Percentiles rank a stretch among this genome's conserved stretches.
Evolutionary conservation across 129 eudicot species (phyloP).

Genomic region (Heracleum sosnowskyi): DNA sequence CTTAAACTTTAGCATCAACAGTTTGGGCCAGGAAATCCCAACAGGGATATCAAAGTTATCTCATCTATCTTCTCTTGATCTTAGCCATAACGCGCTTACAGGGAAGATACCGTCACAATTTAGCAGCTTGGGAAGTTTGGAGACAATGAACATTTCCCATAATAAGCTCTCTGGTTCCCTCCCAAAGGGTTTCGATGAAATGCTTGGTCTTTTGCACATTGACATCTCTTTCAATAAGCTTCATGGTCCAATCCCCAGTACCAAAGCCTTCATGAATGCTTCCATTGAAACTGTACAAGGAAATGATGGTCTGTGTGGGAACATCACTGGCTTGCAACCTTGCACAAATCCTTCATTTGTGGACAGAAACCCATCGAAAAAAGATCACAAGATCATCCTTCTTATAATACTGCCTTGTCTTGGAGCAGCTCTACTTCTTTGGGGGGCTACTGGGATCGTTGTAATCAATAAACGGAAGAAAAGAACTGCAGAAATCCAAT

Average conservation of each 20-base stretch:
- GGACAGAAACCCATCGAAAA: neutral
- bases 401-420: neutral
- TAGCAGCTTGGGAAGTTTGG: conserved; percentile 15
- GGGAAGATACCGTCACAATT: conserved; percentile 26
- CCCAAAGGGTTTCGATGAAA: conserved; percentile 17
- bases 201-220: conserved; percentile 8
- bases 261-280: conserved; percentile 6
- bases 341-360: neutral
- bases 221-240: conserved; percentile 19
- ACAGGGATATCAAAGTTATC: conserved; percentile 4
- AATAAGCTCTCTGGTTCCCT: conserved; percentile 25
- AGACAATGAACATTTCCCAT: conserved; percentile 18
- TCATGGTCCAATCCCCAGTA: conserved; percentile 17
- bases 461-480: neutral
- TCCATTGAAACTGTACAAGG: conserved; percentile 9
- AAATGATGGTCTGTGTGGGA: conserved; percentile 19
- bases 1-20: conserved; percentile 26
- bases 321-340: conserved; percentile 7
- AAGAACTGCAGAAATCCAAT: neutral
- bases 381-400: neutral
- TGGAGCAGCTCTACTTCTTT: neutral
- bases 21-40: conserved; percentile 16
- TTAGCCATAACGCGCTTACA: conserved; percentile 23
- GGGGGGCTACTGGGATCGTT: neutral
- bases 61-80: conserved; percentile 20